phyloP scores from a whole-genome alignment of 345 rosid genomes.

The Euphorbia peplus region DNA sequence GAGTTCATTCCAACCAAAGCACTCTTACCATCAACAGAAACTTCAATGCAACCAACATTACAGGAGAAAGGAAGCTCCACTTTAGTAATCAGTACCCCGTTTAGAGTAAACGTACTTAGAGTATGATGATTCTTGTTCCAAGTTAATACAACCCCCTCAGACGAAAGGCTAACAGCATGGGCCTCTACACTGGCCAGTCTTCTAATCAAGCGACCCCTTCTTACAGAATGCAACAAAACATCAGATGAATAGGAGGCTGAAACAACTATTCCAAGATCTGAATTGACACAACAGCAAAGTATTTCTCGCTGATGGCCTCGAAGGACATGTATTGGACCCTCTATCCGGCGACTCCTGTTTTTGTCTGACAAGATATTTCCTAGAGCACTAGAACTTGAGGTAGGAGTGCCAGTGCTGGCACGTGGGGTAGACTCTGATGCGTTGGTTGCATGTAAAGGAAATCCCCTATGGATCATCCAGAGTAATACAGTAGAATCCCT shows the following conservation, averaged over 20 bases:
- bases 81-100: conserved; percentile 60
- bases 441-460: conserved; percentile 48
- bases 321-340: conserved; percentile 93
- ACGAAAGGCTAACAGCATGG: conserved; percentile 73
- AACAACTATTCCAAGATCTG: conserved; percentile 80
- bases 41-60: conserved; percentile 74
- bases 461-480: conserved; percentile 79
- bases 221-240: conserved; percentile 73
- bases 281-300: conserved; percentile 74
- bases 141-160: conserved; percentile 73
- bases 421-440: conserved; percentile 50
- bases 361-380: conserved; percentile 55
- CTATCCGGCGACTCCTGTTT: conserved; percentile 57
- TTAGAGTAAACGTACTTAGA: conserved; percentile 69
- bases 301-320: conserved; percentile 80
- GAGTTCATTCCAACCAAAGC: conserved; percentile 76
- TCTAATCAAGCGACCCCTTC: conserved; percentile 84
- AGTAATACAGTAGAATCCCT: conserved; percentile 75
- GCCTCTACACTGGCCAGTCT: conserved; percentile 76
- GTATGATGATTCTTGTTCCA: conserved; percentile 63
- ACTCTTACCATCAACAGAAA: conserved; percentile 70
- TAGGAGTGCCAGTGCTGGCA: conserved; percentile 39
- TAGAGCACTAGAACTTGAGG: conserved; percentile 39
- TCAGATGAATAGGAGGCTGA: conserved; percentile 73
- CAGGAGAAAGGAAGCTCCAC: conserved; percentile 65